Base-by-base conservation (phyloP, 106 monocot species). In the Dendrobium chrysotoxum region DNA sequence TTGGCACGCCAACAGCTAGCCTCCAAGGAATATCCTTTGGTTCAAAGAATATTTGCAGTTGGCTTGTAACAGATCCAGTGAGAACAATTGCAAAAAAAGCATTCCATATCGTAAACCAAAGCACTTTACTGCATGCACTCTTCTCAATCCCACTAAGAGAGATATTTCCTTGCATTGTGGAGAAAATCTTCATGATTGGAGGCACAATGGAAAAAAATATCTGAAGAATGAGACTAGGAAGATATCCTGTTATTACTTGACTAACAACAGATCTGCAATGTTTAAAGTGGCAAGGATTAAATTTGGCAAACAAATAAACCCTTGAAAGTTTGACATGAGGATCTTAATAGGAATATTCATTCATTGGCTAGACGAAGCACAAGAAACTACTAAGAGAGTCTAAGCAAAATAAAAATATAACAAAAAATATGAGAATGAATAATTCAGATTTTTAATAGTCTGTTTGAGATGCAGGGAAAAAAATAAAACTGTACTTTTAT, bases 241-340 rank as follows among this genome's bases (percentile, higher is more conserved):
- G 91, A 82, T 99, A 99, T 40, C 99, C 99, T 17, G 99, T 99
- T 53, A 99, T 86, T 40, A 99, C 78, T 93, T 95, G 93, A 82
- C 90, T 95, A 30, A 99, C 91, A 76, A 93, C 80, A 40, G 87
- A 73, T 87, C 99, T 99, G 83, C 57, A 79, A 71, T 55, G 39
- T 72, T 40, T 70, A 46, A 54, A 78, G 47, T 26, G 40, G 50
- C 28, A 76, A 20, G 70, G 72, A 72, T 78, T 28, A 72, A 20
- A 7, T n/a, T 53, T 55, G 47, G 76, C 12, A 26, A 76, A 76
- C 6, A 76, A 4, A 47, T 50, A 26, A 76, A n/a, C 31, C 1
- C 50, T 1, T 16, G 71, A 71, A 71, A 71, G 10, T 57, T n/a
- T 57, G 57, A 57, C 17, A 57, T 25, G 1, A 28, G 12, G 0